Evolutionary conservation across 1,139 yeast species (phyloP), one percentile per base, ranked within the genome.

Genomic region (Kodamaea sp.): DNA sequence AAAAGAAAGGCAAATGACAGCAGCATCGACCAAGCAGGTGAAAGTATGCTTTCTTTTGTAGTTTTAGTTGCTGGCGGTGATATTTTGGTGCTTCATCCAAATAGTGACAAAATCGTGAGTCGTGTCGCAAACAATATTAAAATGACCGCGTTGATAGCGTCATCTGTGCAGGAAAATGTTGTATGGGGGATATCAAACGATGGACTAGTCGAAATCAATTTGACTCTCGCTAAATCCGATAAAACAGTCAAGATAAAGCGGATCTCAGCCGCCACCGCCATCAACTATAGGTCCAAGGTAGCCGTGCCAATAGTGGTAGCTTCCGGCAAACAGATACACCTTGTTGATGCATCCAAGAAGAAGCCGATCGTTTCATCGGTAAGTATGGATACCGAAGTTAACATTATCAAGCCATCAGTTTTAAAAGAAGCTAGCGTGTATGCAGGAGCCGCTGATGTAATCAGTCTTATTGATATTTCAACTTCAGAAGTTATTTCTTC

Each of bases 81-180:
- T 35, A 54, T 74, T 20, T 54, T 67, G 37, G 53, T 72, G 6
- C 65, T 68, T 38, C 66, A 78, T 2, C 78, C 79, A 1, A 51
- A 54, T 27, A 57, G 60, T 23, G 65, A 65, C 39, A 65, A 60
- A 24, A 49, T 64, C 8, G 52, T 65, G 24, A 58, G 58, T 42
- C 64, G 68, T 46, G 62, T 71, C 36, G 34, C 54, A 24, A 48
- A 46, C 33, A 57, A 61, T 0, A 54, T 57, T 6, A 57, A 52
- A 2, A 43, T 62, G 4, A 44, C 26, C 34, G 53, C 27, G 35
- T 53, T 41, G 55, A 57, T 30, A 40, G 53, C 30, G 36, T 39
- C 7, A 47, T 43, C 31, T 10, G 31, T 32, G 6, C 29, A 26
- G 28, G 27, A 34, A 7, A 27, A 32, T 34, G 9, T 39, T 41